Evolutionary conservation across 257 asterid species (phyloP).

Genomic region (Rauvolfia tetraphylla): DNA sequence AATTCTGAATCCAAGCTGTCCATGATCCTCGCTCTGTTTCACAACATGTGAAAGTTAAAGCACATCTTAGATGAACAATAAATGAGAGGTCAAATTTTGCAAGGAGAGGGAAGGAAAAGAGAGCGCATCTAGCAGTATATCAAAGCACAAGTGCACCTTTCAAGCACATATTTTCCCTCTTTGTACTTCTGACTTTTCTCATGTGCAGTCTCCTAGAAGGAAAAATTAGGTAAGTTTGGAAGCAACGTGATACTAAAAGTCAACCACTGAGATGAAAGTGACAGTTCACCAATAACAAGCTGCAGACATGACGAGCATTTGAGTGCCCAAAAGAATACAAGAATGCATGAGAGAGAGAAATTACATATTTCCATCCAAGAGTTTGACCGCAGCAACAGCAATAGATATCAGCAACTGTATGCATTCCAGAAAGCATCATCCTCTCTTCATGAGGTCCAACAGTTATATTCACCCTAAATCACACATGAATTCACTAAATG

Average conservation of each 20-base stretch:
- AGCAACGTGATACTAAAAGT: background rate
- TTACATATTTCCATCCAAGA: slow-evolving; percentile 91
- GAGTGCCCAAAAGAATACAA: background rate
- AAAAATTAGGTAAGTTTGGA: background rate
- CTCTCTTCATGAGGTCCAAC: slow-evolving; percentile 71
- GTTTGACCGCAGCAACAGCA: slow-evolving; percentile 77
- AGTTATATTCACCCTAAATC: slow-evolving; percentile 53
- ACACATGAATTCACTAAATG: background rate
- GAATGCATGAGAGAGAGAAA: slow-evolving; percentile 8
- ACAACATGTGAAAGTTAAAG: slow-evolving; percentile 1
- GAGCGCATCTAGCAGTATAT: too few relatives aligned
- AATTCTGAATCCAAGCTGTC: slow-evolving; percentile 66
- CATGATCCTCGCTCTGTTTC: slow-evolving; percentile 52
- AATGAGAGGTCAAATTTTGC: background rate
- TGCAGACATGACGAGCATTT: background rate
- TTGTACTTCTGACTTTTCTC: slow-evolving; percentile 72
- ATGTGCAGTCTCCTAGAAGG: slow-evolving; percentile 56
- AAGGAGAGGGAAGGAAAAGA: background rate
- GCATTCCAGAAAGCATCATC: slow-evolving; percentile 74
- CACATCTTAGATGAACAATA: background rate
- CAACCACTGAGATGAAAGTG: background rate
- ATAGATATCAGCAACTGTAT: slow-evolving; percentile 70
- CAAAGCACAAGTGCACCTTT: slow-evolving; percentile 35
- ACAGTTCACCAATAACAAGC: background rate
- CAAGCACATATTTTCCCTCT: slow-evolving; percentile 80